phyloP scores from a whole-genome alignment of 2,329 filamentous ascomycete genomes.

The Botrytis tulipae region DNA sequence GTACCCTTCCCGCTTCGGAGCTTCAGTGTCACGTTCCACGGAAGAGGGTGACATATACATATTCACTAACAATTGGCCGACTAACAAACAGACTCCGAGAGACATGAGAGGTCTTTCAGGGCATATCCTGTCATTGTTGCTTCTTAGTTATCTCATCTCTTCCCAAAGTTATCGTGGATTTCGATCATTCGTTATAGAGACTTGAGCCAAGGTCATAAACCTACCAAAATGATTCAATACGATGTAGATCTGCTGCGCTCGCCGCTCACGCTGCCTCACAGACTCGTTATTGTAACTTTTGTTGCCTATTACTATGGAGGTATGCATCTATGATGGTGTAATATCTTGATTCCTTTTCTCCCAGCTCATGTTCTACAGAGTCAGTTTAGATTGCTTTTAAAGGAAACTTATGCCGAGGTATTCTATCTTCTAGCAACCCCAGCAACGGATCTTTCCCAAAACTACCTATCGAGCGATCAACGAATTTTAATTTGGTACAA shows the following conservation, averaged over 20 bases:
- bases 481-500: background rate
- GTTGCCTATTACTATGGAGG: background rate
- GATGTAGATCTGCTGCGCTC: conserved; percentile 9
- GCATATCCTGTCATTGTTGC: conserved; percentile 14
- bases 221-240: conserved; percentile 14
- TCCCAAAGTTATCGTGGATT: conserved; percentile 16
- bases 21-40: conserved; percentile 10
- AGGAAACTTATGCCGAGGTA: conserved; percentile 13
- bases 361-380: conserved; percentile 2
- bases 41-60: background rate
- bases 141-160: conserved; percentile 7
- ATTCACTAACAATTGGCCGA: conserved; percentile 15
- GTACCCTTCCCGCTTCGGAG: conserved; percentile 1
- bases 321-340: conserved; percentile 1
- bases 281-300: conserved; percentile 3
- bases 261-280: background rate
- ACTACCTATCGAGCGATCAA: background rate
- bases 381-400: background rate
- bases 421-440: background rate
- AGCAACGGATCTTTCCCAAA: conserved; percentile 12
- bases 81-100: background rate
- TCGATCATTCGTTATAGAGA: conserved; percentile 15
- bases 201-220: conserved; percentile 16
- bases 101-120: conserved; percentile 7
- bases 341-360: background rate